Evolutionary conservation across 2,329 filamentous ascomycete genomes (phyloP).

Genomic region (Pestalotiopsis sp.): DNA sequence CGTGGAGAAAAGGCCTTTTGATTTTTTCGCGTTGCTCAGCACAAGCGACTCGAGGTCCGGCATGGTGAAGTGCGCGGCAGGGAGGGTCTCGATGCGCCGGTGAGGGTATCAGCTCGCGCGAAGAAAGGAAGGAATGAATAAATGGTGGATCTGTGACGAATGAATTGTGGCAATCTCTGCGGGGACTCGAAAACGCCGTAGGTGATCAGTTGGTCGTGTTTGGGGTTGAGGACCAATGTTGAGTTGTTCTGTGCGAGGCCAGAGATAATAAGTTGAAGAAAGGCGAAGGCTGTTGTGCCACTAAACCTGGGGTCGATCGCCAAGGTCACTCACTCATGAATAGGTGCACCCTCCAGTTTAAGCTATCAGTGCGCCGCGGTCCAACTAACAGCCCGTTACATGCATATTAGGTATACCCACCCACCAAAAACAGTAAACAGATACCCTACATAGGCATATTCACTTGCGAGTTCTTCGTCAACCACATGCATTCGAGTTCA

Average conservation of each 20-base stretch:
- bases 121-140: not conserved
- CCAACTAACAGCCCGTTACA: not conserved
- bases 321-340: not conserved
- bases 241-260: not conserved
- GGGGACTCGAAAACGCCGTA: no score
- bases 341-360: not conserved
- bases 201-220: no score
- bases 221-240: not conserved
- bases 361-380: not conserved
- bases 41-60: constrained; percentile 31
- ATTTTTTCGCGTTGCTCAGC: constrained; percentile 31
- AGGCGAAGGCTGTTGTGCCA: not conserved
- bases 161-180: no score
- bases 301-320: not conserved
- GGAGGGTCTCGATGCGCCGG: not conserved
- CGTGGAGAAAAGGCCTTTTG: constrained; percentile 31
- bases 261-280: not conserved
- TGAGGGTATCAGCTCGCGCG: not conserved
- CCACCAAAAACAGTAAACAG: not conserved
- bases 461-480: no score
- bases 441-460: no score
- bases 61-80: constrained; percentile 10
- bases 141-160: not conserved
- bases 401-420: not conserved
- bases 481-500: no score